Evolutionary conservation across 441 rosid species (phyloP).

Genomic region (Monsonia emarginata): DNA sequence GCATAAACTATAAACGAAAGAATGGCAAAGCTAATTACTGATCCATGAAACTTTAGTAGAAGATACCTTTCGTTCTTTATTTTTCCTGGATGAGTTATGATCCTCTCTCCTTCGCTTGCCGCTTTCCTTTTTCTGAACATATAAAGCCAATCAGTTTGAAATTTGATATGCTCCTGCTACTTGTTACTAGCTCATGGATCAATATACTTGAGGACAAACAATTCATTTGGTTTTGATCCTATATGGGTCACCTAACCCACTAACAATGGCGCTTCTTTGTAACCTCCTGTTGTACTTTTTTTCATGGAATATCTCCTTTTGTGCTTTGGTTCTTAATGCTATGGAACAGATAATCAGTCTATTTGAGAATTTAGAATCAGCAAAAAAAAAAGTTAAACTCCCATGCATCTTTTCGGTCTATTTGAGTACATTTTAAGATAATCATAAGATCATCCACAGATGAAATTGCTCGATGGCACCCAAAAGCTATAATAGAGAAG

Average conservation of each 20-base stretch:
- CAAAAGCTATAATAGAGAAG: too few relatives aligned
- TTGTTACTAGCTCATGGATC: neutral
- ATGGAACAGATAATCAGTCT: neutral
- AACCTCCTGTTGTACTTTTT: too few relatives aligned
- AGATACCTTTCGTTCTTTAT: slow-evolving; percentile 66
- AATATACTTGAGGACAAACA: neutral
- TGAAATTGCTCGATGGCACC: too few relatives aligned
- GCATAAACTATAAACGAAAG: neutral
- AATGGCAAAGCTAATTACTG: neutral
- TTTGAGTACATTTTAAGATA: neutral
- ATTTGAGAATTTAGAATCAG: neutral
- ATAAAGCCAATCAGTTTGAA: slow-evolving; percentile 16
- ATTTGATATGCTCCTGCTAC: neutral
- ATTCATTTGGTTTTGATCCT: neutral
- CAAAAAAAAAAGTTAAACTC: too few relatives aligned
- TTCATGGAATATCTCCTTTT: neutral
- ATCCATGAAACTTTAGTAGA: slow-evolving; percentile 2
- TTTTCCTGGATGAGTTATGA: slow-evolving; percentile 60
- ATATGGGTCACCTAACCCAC: neutral
- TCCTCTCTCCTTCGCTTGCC: slow-evolving; percentile 87
- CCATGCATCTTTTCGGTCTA: neutral
- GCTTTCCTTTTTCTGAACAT: slow-evolving; percentile 65
- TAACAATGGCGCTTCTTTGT: neutral
- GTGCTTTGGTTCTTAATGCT: neutral
- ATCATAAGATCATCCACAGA: too few relatives aligned